Evolutionary conservation across 1,284 basidiomycete species (phyloP).

Genomic region (Cryptococcus sp.): DNA sequence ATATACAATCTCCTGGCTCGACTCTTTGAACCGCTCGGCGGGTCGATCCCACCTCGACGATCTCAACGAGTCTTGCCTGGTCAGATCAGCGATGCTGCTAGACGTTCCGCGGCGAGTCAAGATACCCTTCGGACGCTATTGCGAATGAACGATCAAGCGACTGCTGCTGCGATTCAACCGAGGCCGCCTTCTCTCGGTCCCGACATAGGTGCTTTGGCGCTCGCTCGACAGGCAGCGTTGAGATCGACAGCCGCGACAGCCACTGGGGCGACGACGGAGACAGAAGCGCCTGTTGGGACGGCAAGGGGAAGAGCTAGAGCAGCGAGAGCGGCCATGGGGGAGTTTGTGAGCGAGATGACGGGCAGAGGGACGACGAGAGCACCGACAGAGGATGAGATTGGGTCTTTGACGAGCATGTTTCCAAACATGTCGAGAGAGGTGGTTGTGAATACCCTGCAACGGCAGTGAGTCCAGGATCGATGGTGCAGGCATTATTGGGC

Average conservation of each 20-base stretch:
- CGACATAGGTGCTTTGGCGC: no score
- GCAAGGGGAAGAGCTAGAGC: constrained; percentile 14
- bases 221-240: neutral
- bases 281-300: neutral
- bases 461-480: constrained; percentile 56
- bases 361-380: constrained; percentile 57
- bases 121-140: neutral
- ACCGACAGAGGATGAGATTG: constrained; percentile 68
- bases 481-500: neutral
- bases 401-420: constrained; percentile 66
- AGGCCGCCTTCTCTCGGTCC: no score
- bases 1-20: constrained; percentile 54
- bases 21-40: constrained; percentile 57
- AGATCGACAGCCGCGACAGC: neutral
- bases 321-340: constrained; percentile 57
- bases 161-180: neutral
- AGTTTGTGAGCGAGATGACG: constrained; percentile 75
- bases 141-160: neutral
- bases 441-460: constrained; percentile 70
- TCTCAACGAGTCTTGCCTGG: constrained; percentile 59
- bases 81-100: constrained; percentile 27
- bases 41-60: constrained; percentile 53
- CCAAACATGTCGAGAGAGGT: constrained; percentile 67
- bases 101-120: neutral
- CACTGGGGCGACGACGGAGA: neutral